phyloP scores from a whole-genome alignment of 148 eudicot genomes.

The Persicaria tinctoria region DNA sequence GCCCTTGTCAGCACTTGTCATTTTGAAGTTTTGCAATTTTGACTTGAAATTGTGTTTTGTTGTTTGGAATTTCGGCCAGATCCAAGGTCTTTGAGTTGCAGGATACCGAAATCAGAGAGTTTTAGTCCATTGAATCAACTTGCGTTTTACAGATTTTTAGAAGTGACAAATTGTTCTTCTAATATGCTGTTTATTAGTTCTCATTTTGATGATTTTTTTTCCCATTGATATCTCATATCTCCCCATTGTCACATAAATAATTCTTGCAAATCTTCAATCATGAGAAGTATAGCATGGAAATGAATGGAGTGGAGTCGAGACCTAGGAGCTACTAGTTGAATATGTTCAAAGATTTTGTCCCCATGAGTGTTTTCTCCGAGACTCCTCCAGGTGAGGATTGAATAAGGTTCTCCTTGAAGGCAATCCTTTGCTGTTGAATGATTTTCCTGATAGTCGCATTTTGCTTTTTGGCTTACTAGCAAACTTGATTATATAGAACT shows the following conservation, averaged over 20 bases:
- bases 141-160: not conserved
- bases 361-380: conserved; percentile 85
- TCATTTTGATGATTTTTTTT: not conserved
- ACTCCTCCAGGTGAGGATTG: conserved; percentile 51
- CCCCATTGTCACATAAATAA: not conserved
- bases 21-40: not conserved
- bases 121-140: not conserved
- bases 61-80: not conserved
- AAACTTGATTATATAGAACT: not conserved
- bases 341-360: conserved; percentile 90
- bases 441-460: not conserved
- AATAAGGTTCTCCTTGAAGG: not conserved
- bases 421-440: not conserved
- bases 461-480: not conserved
- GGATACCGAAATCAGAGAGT: not conserved
- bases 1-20: not conserved
- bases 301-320: conserved; percentile 56
- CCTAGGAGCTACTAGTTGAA: conserved; percentile 80
- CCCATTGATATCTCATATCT: not conserved
- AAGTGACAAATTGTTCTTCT: not conserved
- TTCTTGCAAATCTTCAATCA: conserved; percentile 14
- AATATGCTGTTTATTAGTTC: not conserved
- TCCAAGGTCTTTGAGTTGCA: not conserved
- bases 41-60: not conserved
- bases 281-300: conserved; percentile 84